Base-by-base conservation (phyloP, 2,329 filamentous ascomycete genomes). In the Fusarium sp. region DNA sequence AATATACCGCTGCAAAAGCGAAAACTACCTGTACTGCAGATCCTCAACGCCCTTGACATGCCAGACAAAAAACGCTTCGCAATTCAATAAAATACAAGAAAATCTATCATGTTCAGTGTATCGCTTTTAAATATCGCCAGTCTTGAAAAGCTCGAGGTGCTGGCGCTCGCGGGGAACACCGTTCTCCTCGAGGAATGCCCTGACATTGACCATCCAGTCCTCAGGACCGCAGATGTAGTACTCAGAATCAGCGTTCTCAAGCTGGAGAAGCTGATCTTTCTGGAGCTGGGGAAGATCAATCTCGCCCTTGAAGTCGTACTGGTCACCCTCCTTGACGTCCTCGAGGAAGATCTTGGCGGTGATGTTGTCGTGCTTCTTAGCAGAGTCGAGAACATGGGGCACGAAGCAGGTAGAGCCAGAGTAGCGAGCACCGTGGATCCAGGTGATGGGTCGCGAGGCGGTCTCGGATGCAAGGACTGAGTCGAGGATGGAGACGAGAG, bases 141-240 rank as follows among this genome's bases (percentile, higher is more conserved):
- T 89, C n/a, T 84, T 85, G 70, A 92, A 93, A 29, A 92, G 77
- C 78, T 94, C 92, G 69, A 92, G 83, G 73, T 89, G 86, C 56
- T 92, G 84, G 69, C 88, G 85, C 29, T 84, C 83, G n/a, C 79
- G 77, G 2, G 81, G 78, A 3, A 93, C 89, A 1, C 90, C 90
- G 57, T 82, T 78, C 5, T 73, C 80, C 70, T 84, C 79, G 58
- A 94, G 80, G 69, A 81, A 84, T 10, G 79, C 77, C 68, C 87
- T 81, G 23, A 87, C 80, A 37, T 88, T 85, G 12, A 84, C 72
- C 92, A 94, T 94, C 82, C 93, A 94, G 10, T 77, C 75, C 63
- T 85, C 83, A 0, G 92, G 92, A 0, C 92, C 92, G 74, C 92
- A 94, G 54, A 93, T 80, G 71, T 87, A 94, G 77, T 93, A 94